phyloP scores from a whole-genome alignment of 768 basidiomycete species.

The Lentinula guzmanii region DNA sequence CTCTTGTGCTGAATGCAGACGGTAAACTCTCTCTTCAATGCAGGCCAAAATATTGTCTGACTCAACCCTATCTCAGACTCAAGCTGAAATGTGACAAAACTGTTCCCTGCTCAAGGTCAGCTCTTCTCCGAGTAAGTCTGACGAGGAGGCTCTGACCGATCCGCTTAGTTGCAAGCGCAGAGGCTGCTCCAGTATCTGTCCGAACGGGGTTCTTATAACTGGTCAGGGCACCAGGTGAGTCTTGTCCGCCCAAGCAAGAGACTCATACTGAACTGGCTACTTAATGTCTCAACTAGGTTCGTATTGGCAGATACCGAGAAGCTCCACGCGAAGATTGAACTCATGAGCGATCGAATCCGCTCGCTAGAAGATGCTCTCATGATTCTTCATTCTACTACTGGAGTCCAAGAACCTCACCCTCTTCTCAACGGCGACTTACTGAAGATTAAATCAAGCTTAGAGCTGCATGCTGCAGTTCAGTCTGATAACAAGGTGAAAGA shows the following conservation, averaged over 20 bases:
- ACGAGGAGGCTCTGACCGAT: neutral
- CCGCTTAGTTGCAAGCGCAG: conserved; percentile 53
- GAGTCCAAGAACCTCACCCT: conserved; percentile 50
- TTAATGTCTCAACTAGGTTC: conserved; percentile 33
- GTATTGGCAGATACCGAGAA: conserved; percentile 70
- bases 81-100: conserved; percentile 71
- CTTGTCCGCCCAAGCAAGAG: neutral
- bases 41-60: neutral
- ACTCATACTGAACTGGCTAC: neutral
- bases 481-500: conserved; percentile 22
- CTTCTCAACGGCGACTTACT: conserved; percentile 55
- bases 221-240: conserved; percentile 69
- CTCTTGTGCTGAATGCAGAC: conserved; percentile 60
- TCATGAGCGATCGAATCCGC: conserved; percentile 67
- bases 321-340: conserved; percentile 59
- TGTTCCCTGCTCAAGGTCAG: conserved; percentile 45
- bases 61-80: conserved; percentile 30
- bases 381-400: conserved; percentile 40
- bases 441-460: conserved; percentile 63
- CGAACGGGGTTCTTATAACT: conserved; percentile 67
- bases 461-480: conserved; percentile 54
- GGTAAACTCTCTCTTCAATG: conserved; percentile 25
- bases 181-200: conserved; percentile 74
- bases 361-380: conserved; percentile 65
- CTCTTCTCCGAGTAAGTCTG: neutral